phyloP scores from a whole-genome alignment of 225 moss, liverwort and hornwort species.

The Polytrichum commune region DNA sequence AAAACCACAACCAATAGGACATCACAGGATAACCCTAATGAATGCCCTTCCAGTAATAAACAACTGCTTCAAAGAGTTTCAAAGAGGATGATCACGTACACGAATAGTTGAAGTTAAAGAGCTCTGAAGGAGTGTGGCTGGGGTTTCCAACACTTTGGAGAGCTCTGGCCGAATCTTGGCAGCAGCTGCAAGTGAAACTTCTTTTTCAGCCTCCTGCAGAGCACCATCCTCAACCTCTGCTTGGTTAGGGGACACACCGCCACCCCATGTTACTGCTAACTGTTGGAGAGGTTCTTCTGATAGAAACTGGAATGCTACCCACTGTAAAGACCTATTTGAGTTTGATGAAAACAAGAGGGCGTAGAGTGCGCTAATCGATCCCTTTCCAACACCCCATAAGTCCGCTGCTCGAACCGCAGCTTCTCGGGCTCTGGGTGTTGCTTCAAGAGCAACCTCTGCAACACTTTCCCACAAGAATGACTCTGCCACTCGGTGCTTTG shows the following conservation, averaged over 20 bases:
- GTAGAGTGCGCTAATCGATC: slow-evolving; percentile 80
- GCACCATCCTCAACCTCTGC: slow-evolving; percentile 46
- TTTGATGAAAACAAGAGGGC: slow-evolving; percentile 79
- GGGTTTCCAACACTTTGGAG: slow-evolving; percentile 53
- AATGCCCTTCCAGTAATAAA: no score
- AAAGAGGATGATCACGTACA: slow-evolving; percentile 33
- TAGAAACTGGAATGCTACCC: slow-evolving; percentile 81
- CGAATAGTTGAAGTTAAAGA: slow-evolving; percentile 65
- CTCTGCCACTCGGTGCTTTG: slow-evolving; percentile 47
- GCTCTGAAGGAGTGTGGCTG: slow-evolving; percentile 35
- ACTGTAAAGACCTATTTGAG: slow-evolving; percentile 68
- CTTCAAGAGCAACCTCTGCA: slow-evolving; percentile 62
- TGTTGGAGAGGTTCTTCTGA: slow-evolving; percentile 63
- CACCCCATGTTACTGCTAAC: slow-evolving; percentile 67
- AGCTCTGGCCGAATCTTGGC: slow-evolving; percentile 85
- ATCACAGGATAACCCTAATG: no score
- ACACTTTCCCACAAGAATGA: slow-evolving; percentile 73
- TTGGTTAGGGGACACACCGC: slow-evolving; percentile 35
- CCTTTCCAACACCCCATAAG: slow-evolving; percentile 91
- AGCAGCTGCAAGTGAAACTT: slow-evolving; percentile 45
- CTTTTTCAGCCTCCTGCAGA: slow-evolving; percentile 27
- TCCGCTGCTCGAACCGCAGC: slow-evolving; percentile 90
- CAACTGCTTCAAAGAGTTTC: no score
- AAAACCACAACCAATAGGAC: no score
- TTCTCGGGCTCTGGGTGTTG: slow-evolving; percentile 73